Conservation (phyloP, 768 basidiomycete genomes). For the Ramaria sp. region DNA sequence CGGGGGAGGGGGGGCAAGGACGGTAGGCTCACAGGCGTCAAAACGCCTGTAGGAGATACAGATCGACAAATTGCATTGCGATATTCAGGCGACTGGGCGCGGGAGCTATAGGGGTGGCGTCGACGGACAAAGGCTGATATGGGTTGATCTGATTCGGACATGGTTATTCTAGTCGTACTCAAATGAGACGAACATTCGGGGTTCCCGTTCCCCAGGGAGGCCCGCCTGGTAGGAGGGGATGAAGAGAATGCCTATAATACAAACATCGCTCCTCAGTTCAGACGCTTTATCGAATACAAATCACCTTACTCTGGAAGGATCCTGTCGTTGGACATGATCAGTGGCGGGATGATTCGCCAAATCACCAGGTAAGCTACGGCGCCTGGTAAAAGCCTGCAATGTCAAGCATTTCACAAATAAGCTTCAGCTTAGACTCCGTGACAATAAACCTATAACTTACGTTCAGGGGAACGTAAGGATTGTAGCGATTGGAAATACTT, state of each 20-base stretch:
- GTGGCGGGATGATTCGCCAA: neutral
- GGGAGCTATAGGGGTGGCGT: neutral
- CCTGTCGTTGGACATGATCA: neutral
- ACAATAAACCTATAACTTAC: neutral
- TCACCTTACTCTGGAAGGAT: neutral
- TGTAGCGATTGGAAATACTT: neutral
- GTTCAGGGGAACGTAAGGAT: neutral
- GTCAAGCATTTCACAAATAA: neutral
- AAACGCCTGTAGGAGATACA: neutral
- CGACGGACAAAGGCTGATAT: slow-evolving; percentile 1
- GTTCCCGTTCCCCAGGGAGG: neutral
- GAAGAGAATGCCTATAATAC: neutral
- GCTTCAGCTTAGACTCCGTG: neutral
- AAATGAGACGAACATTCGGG: neutral
- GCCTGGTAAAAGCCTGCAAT: neutral
- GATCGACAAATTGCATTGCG: neutral
- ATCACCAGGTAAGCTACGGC: slow-evolving; percentile 1
- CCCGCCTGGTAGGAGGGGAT: neutral
- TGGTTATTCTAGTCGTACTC: neutral
- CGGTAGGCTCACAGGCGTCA: neutral
- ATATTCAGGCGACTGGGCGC: neutral
- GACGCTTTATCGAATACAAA: neutral
- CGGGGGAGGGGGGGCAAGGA: neutral
- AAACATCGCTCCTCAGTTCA: neutral
- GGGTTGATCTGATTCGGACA: neutral